These are phyloP conservation scores for Pisolithus albus DNA, from an alignment of 768 basidiomycete genomes.

Conservation along the genomic window DNA sequence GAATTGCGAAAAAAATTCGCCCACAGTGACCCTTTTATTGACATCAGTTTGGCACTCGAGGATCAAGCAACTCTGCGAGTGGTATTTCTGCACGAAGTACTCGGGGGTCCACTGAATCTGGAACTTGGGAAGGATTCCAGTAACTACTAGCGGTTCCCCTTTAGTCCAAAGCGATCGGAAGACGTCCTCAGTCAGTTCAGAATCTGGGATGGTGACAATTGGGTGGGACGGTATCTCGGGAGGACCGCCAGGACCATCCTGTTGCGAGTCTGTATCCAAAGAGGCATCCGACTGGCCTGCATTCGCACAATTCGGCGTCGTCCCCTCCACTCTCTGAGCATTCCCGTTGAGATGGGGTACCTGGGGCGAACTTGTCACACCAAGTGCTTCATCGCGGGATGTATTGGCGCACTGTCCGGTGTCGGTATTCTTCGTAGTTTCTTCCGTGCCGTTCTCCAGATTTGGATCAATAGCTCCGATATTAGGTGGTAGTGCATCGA, in stretches of 20 bases:
- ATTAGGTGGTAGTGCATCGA: conserved; percentile 17
- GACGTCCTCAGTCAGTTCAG: conserved; percentile 46
- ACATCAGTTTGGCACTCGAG: conserved; percentile 76
- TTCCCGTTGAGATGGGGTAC: neutral
- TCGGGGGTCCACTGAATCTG: conserved; percentile 74
- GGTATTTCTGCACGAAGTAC: conserved; percentile 68
- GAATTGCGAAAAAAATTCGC: conserved; percentile 75
- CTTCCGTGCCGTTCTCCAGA: conserved; percentile 15
- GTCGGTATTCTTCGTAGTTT: neutral
- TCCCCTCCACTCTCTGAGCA: conserved; percentile 5
- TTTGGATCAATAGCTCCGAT: conserved; percentile 25
- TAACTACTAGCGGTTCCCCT: conserved; percentile 77
- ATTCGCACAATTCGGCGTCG: neutral
- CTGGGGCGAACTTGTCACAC: neutral
- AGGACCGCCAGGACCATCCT: conserved; percentile 7
- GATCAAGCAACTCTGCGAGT: conserved; percentile 57
- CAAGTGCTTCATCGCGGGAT: conserved; percentile 2
- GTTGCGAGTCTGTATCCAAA: conserved; percentile 3
- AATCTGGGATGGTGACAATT: conserved; percentile 40
- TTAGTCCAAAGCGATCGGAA: conserved; percentile 67
- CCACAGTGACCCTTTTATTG: conserved; percentile 57
- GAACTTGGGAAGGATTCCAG: conserved; percentile 55
- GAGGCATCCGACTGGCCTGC: conserved; percentile 6
- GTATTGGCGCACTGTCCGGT: conserved; percentile 10
- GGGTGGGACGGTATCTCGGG: conserved; percentile 39